Conservation (phyloP, 176 grass and related monocot genomes). For the Aegilops tauschii region DNA sequence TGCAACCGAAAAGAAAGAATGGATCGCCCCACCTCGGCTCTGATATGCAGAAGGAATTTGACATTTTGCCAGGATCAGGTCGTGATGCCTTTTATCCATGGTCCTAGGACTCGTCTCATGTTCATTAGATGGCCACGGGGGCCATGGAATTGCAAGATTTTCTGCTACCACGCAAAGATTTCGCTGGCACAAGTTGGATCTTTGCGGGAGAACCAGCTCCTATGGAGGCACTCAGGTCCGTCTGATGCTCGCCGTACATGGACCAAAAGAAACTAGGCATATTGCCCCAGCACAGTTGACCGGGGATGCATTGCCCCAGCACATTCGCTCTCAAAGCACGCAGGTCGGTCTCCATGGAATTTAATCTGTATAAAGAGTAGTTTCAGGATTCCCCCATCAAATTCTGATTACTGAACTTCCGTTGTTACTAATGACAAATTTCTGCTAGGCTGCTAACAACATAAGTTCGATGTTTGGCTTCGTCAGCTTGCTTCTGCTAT, state of each 20-base stretch:
- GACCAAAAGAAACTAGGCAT: conserved; percentile 28
- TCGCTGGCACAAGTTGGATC: neutral
- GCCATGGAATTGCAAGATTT: conserved; percentile 19
- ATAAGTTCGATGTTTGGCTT: too few relatives aligned
- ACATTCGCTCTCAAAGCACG: too few relatives aligned
- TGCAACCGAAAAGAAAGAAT: conserved; percentile 2
- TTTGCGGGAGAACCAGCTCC: neutral
- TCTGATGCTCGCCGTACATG: conserved; percentile 9
- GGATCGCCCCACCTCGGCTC: conserved; percentile 30
- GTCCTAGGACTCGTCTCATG: conserved; percentile 1
- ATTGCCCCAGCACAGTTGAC: neutral
- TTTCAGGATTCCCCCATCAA: conserved; percentile 26
- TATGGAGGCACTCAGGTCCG: conserved; percentile 27
- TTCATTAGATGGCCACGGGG: conserved; percentile 15
- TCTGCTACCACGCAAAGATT: neutral
- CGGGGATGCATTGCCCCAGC: neutral
- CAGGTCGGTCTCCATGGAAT: conserved; percentile 19
- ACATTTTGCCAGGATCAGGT: conserved; percentile 8
- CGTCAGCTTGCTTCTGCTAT: too few relatives aligned
- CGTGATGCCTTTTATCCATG: neutral
- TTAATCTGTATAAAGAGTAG: conserved; percentile 38
- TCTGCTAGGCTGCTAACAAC: too few relatives aligned
- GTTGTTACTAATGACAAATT: too few relatives aligned
- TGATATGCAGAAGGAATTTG: conserved; percentile 36
- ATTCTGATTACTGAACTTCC: conserved; percentile 34